A percentile compares a stretch with the other conserved stretches of the same genome.
Conservation (phyloP, 164 flowering plant genomes). For the Kingdonia uniflora region DNA sequence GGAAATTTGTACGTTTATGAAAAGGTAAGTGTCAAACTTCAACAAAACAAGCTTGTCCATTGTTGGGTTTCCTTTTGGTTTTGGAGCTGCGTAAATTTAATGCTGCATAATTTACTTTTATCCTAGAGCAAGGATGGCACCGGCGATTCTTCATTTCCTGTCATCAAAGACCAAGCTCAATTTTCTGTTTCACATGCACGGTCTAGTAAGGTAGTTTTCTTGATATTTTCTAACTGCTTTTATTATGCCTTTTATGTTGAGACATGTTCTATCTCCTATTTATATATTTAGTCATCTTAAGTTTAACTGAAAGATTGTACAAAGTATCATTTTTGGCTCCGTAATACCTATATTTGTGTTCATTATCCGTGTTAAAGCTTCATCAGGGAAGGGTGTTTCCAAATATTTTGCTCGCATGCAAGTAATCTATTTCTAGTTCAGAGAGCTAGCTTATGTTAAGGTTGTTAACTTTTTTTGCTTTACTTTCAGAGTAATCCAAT, state of each 20-base stretch:
- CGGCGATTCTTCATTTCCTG: slow-evolving; percentile 88
- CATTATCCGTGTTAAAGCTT: too few species aligned
- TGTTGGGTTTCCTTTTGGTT: neutral
- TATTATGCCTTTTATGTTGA: neutral
- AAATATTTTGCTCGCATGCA: too few species aligned
- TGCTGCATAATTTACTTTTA: slow-evolving; percentile 1
- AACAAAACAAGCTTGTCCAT: neutral
- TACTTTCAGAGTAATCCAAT: slow-evolving; percentile 78
- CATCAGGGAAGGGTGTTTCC: too few species aligned
- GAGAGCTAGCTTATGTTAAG: neutral
- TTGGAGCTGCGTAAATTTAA: slow-evolving; percentile 8
- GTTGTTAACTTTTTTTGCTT: slow-evolving; percentile 4
- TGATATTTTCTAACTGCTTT: neutral
- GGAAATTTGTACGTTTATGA: slow-evolving; percentile 93
- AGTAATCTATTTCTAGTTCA: too few species aligned
- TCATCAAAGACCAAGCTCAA: slow-evolving; percentile 78
- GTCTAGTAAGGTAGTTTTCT: slow-evolving; percentile 60
- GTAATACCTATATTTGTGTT: too few species aligned
- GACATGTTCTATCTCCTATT: too few species aligned
- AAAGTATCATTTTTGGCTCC: too few species aligned
- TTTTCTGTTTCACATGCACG: slow-evolving; percentile 93
- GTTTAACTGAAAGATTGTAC: too few species aligned
- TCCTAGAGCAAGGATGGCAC: slow-evolving; percentile 78
- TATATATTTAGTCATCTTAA: too few species aligned
- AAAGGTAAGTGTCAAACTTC: slow-evolving; percentile 45